Conservation (phyloP, 2,329 filamentous ascomycete genomes). For the Mollisiaceae sp. region DNA sequence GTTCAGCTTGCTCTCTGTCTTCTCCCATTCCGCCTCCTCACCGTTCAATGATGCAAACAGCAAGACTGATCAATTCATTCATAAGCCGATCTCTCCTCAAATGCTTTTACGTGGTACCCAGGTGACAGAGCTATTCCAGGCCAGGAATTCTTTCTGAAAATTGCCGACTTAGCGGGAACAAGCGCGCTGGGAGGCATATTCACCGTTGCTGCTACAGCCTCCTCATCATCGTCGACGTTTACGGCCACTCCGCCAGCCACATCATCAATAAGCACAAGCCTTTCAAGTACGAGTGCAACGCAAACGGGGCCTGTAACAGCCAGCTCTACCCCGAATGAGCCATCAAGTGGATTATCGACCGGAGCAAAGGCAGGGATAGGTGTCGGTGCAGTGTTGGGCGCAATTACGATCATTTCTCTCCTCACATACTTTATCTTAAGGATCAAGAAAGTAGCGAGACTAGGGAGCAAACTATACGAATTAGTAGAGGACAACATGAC, state of each 20-base stretch:
- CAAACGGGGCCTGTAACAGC: background rate
- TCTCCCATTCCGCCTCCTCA: background rate
- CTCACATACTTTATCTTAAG: background rate
- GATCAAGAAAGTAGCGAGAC: background rate
- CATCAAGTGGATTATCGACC: background rate
- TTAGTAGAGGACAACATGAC: background rate
- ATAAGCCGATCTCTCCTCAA: background rate
- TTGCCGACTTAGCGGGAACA: background rate
- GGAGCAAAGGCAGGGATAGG: slow-evolving; percentile 6
- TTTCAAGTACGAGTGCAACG: background rate
- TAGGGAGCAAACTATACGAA: background rate
- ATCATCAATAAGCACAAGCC: background rate
- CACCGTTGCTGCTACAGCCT: background rate
- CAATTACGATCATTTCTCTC: background rate
- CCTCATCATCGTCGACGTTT: background rate
- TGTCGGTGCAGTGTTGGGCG: background rate
- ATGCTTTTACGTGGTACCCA: background rate
- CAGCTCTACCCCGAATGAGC: background rate
- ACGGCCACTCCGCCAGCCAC: background rate
- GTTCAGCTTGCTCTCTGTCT: background rate
- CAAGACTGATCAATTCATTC: background rate
- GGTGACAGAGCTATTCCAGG: background rate
- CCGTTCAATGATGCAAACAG: background rate
- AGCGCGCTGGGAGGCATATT: background rate
- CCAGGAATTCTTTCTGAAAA: background rate